Base-by-base conservation (phyloP, 805 yeast species). In the Candida mattraensis region DNA sequence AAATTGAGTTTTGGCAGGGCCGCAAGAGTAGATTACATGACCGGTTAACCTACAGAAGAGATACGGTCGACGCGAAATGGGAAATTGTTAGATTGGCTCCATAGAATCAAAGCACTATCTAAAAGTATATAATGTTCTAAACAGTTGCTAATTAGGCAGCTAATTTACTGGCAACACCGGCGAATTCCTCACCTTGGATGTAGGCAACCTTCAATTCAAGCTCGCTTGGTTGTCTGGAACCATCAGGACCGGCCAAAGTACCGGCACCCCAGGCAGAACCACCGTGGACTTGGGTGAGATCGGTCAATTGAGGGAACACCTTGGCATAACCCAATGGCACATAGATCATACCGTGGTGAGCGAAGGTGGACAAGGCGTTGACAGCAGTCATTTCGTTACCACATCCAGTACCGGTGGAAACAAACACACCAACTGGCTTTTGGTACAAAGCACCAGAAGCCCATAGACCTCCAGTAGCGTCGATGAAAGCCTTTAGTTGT, bases 1-100 rank as follows among this genome's bases (percentile, higher is more conserved):
- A 87, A 56, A 74, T 91, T 47, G 99, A 93, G 64, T 93, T 91
- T 56, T 93, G 98, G 97, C 99, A 93, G 66, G 99, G 99, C 12
- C 78, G 99, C 45, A 70, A 74, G 41, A 82, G 86, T 54, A 76
- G 99, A 59, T 68, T 91, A 33, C 99, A 93, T 60, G 99, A 93
- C 61, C 76, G 99, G 50, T 69, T 89, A 33, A 76, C 80, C 10
- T 89, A 73, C 62, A 72, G 74, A 42, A 71, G 94, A 58, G 76
- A 74, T 16, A 47, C 58, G 7, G 48, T 45, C 10, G 69, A 64
- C 10, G 67, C 60, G 1, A 63, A 69, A 20, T 89, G 95, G 94
- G 61, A 70, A 32, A 51, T 83, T 19, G 63, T 68, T 24, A 76
- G 96, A 61, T 64, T 87, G 25, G 85, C 95, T 6, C 95, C 97